phyloP scores from a whole-genome alignment of 2,329 filamentous ascomycete genomes.

The Hymenoscyphus repandus region DNA sequence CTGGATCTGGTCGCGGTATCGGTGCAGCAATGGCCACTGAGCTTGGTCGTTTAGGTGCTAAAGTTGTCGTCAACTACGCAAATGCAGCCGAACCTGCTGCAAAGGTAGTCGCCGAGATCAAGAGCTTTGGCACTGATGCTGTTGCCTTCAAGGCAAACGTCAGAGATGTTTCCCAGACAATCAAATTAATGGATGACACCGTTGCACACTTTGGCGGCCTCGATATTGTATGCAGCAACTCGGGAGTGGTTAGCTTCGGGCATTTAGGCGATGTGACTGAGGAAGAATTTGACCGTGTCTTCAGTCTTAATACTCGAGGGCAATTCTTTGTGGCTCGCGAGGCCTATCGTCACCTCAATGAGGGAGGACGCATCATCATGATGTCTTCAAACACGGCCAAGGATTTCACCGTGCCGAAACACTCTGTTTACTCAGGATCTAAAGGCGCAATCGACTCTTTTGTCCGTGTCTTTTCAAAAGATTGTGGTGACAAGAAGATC shows the following conservation, averaged over 20 bases:
- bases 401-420: conserved; percentile 56
- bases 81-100: conserved; percentile 57
- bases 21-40: conserved; percentile 62
- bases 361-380: conserved; percentile 65
- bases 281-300: conserved; percentile 54
- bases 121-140: conserved; percentile 43
- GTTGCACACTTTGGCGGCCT: conserved; percentile 18
- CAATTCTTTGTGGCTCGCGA: conserved; percentile 42
- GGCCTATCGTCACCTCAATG: conserved; percentile 63
- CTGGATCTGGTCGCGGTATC: conserved; percentile 61
- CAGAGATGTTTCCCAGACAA: conserved; percentile 35
- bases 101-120: conserved; percentile 56
- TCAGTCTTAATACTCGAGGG: neutral
- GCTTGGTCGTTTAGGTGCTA: conserved; percentile 59
- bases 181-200: conserved; percentile 16
- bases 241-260: conserved; percentile 39
- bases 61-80: conserved; percentile 51
- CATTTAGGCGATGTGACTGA: conserved; percentile 43
- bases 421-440: conserved; percentile 67
- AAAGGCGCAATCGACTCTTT: conserved; percentile 74
- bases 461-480: conserved; percentile 60
- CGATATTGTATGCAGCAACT: conserved; percentile 18
- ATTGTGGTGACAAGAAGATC: conserved; percentile 56
- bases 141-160: conserved; percentile 55
- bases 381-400: conserved; percentile 55